These are phyloP conservation scores for Pseudoturritis turrita DNA, from an alignment of 345 rosid genomes.

Conservation along the genomic window DNA sequence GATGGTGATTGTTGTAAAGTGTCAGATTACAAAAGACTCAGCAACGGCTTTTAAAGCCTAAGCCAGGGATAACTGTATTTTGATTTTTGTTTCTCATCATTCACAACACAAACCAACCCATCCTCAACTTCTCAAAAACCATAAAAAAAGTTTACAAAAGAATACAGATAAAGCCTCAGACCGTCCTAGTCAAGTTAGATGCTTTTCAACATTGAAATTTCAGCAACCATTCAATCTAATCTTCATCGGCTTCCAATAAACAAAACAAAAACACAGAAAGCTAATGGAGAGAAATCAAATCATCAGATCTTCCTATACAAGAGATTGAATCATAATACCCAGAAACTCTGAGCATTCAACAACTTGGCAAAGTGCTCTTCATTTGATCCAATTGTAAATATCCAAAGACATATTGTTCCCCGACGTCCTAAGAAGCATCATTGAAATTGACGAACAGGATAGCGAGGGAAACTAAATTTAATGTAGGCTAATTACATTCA, in stretches of 20 bases:
- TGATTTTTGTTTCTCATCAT: constrained; percentile 31
- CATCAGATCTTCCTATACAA: constrained; percentile 36
- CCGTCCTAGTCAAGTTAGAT: constrained; percentile 39
- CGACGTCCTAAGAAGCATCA: constrained; percentile 33
- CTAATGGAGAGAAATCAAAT: no score
- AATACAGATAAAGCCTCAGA: constrained; percentile 16
- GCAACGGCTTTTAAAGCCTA: constrained; percentile 21
- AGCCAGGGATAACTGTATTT: constrained; percentile 38
- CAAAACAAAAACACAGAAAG: fast-evolving
- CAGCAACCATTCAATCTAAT: constrained; percentile 32
- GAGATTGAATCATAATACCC: background rate
- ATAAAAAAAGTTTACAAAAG: background rate
- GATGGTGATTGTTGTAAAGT: background rate
- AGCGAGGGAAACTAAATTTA: constrained; percentile 31
- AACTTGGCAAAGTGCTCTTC: constrained; percentile 14
- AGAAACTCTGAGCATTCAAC: constrained; percentile 5
- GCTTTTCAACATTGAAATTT: constrained; percentile 19
- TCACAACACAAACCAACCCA: background rate
- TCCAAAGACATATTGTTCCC: constrained; percentile 2
- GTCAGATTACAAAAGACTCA: constrained; percentile 34
- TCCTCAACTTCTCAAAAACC: background rate
- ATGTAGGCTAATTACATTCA: constrained; percentile 24
- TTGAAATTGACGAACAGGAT: constrained; percentile 22
- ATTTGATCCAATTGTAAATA: constrained; percentile 11
- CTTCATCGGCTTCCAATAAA: constrained; percentile 16